Conservation (phyloP, 352 stramenopile genomes). For the Phytophthora hibernalis region DNA sequence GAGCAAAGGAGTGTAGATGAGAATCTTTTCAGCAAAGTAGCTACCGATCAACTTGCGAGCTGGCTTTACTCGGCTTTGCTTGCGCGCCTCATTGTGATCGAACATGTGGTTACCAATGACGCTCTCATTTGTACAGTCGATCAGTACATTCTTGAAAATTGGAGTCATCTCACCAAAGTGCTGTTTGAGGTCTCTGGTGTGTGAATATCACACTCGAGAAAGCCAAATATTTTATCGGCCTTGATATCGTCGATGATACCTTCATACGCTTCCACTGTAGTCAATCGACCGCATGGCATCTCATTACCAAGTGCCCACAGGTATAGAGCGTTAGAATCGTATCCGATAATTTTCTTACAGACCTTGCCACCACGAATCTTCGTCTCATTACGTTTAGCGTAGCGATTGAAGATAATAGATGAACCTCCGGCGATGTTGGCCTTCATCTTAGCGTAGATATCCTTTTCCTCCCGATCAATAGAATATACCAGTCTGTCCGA, state of each 20-base stretch:
- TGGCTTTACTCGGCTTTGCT: slow-evolving; percentile 12
- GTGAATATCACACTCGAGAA: slow-evolving; percentile 1
- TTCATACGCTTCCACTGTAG: background rate
- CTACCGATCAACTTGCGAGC: slow-evolving; percentile 37
- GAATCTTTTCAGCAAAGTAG: slow-evolving; percentile 43
- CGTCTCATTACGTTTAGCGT: slow-evolving; percentile 5
- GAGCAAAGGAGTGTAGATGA: slow-evolving; percentile 43
- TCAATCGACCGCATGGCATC: slow-evolving; percentile 42
- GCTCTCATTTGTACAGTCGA: slow-evolving; percentile 8
- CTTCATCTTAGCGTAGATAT: slow-evolving; percentile 18
- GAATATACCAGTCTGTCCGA: slow-evolving; percentile 5
- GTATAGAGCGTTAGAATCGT: slow-evolving; percentile 17
- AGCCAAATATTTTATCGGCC: background rate
- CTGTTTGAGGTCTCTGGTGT: background rate
- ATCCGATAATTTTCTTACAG: slow-evolving; percentile 21
- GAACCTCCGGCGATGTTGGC: slow-evolving; percentile 5
- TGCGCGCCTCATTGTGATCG: slow-evolving; percentile 19
- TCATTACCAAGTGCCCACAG: slow-evolving; percentile 26
- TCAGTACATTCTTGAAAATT: slow-evolving; percentile 22
- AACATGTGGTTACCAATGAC: slow-evolving; percentile 46
- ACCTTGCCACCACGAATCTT: slow-evolving; percentile 16
- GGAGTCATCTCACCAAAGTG: slow-evolving; percentile 42
- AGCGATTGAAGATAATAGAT: slow-evolving; percentile 4
- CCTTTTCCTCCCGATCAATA: slow-evolving; percentile 9
- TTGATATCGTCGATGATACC: slow-evolving; percentile 25